Evolutionary conservation across 805 yeast species (phyloP), one percentile per base, ranked within the genome.

Genomic region (Zygoascus bituminiphila): DNA sequence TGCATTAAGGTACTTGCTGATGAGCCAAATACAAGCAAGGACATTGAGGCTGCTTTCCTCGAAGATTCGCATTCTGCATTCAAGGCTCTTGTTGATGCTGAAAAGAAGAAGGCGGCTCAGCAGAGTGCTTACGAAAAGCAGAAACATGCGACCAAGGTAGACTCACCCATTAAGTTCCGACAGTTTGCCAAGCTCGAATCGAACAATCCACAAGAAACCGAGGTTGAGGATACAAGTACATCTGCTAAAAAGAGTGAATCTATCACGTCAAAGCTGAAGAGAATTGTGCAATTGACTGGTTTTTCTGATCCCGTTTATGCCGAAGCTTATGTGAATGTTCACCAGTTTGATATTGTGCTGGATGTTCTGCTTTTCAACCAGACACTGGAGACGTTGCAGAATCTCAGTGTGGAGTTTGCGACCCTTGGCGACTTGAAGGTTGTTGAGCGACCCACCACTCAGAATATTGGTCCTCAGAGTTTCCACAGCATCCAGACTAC

Each of bases 271-370:
- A 84, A 87, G 68, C 76, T 93, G 61, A 84, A 80, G 66, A 88
- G 87, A 66, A 85, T 94, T 59, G 81, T 88, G 44, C 98, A 87
- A 64, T 76, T 93, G 57, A 91, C 98, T n/a, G 99, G 99, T 15
- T 93, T 88, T 67, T 85, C 96, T 0, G 99, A 93, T 65, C 95
- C 98, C 19, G 94, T 93, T 29, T 93, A 93, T 64, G 98, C 96
- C 5, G 99, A 93, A 70, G 98, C 97, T 0, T 87, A 84, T 61
- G 87, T 93, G 56, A 86, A 86, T 56, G 93, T 88, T n/a, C 95
- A 89, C 61, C 98, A 94, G 69, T 93, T 84, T 64, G 98, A 94
- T 65, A 95, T 93, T 59, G 88, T 88, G 0, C 75, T 93, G 57
- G 98, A 94, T 60, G 96, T 93, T 15, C 72, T 93, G 65, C 71